These are phyloP conservation scores for Hericium erinaceus DNA, from an alignment of 768 basidiomycete species.

Conservation along the genomic window DNA sequence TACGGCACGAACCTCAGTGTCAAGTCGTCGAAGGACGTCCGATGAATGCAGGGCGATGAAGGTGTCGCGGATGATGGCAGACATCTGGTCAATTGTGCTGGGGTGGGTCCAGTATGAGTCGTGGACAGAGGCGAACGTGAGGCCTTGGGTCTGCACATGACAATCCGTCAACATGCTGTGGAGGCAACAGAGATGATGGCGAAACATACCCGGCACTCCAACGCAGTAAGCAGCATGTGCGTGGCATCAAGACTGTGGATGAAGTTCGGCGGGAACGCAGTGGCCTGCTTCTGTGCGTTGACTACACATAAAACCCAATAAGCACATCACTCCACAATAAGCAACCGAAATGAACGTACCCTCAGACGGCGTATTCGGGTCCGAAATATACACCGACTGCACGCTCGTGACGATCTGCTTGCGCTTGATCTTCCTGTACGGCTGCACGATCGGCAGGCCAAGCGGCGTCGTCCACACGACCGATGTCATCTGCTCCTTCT, in stretches of 20 bases:
- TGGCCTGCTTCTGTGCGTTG: slow-evolving; percentile 78
- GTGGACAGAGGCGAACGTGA: slow-evolving; percentile 93
- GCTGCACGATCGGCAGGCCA: slow-evolving; percentile 94
- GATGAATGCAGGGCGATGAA: slow-evolving; percentile 90
- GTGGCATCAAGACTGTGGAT: slow-evolving; percentile 97
- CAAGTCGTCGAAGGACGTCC: slow-evolving; percentile 66
- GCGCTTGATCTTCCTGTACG: slow-evolving; percentile 76
- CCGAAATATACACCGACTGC: slow-evolving; percentile 84
- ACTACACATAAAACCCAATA: slow-evolving; percentile 31
- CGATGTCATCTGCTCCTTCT: slow-evolving; percentile 88
- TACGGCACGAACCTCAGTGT: slow-evolving; percentile 52
- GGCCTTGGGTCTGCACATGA: slow-evolving; percentile 43
- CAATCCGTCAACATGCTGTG: slow-evolving; percentile 4
- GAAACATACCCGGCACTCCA: slow-evolving; percentile 74
- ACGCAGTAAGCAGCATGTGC: slow-evolving; percentile 95
- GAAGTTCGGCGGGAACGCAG: slow-evolving; percentile 98
- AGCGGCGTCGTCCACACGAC: slow-evolving; percentile 96
- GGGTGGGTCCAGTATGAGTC: slow-evolving; percentile 99
- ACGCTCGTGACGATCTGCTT: slow-evolving; percentile 79
- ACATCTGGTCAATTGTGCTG: slow-evolving; percentile 78
- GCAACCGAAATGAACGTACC: slow-evolving; percentile 26
- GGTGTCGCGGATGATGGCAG: slow-evolving; percentile 79
- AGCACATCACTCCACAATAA: neutral
- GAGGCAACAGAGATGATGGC: too few relatives aligned
- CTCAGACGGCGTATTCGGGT: slow-evolving; percentile 69